Evolutionary conservation across 768 basidiomycete species (phyloP), one percentile per base, ranked within the genome.

Genomic region (Amanita rimosa): DNA sequence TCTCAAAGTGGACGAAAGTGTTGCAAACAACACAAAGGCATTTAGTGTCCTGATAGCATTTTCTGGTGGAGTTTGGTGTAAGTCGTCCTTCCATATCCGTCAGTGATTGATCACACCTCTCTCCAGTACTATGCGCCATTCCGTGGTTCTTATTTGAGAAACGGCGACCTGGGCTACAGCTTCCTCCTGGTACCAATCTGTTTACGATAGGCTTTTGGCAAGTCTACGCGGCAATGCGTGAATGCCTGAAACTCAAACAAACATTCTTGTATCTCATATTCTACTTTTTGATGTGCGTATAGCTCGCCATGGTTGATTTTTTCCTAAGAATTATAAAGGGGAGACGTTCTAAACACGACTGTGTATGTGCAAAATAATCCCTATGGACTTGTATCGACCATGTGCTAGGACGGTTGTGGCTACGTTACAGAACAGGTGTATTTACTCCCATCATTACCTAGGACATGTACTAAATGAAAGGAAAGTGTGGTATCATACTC

Each of bases 1-100:
- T 0, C 58, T 88, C 44, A 71, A 77, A 46, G 76, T 76, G 0
- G 77, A 73, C 33, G 69, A 68, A 53, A 85, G 75, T 56, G 73
- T 73, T 0, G 76, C 81, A 49, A 83, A 83, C 60, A 87, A 88
- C 57, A 87, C 83, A 2, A 81, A 73, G 53, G 80, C 81, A 2
- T 81, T 88, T 58, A 85, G 82, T 56, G 74, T 79, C 9, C 65
- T 87, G n/a, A 83, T 86, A 53, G 85, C 86, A 0, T 88, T 85
- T 60, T 73, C 83, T 14, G 85, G 85, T 1, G 85, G 75, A n/a
- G 70, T 82, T 6, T 88, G 85, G 85, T 52, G 82, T 81, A 59
- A 43, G 41, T 26, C n/a, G 79, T 68, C 22, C 36, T 34, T 41
- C 13, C 21, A 19, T 5, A 16, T n/a, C 17, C 29, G 9, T 31